A percentile compares a stretch with the other conserved stretches of the same genome.
Conservation (phyloP, 2,329 filamentous ascomycete species). For the Neocatenulostroma microsporum region DNA sequence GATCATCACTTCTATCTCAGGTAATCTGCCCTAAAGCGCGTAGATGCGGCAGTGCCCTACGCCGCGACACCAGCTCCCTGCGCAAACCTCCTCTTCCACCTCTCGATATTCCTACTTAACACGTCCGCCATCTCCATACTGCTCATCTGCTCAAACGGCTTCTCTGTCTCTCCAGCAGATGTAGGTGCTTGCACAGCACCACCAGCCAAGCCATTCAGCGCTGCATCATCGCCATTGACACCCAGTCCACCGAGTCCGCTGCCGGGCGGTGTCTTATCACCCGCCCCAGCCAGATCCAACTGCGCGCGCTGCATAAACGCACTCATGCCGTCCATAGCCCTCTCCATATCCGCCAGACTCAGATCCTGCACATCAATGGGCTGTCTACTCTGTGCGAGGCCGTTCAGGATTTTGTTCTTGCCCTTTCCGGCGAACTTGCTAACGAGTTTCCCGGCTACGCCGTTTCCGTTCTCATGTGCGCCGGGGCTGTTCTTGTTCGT, state of each 20-base stretch:
- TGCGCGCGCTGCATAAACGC: slow-evolving; percentile 88
- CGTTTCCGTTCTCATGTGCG: slow-evolving; percentile 2
- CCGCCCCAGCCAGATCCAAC: slow-evolving; percentile 62
- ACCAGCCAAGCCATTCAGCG: slow-evolving; percentile 13
- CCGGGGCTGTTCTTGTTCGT: slow-evolving; percentile 11
- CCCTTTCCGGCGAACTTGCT: slow-evolving; percentile 19
- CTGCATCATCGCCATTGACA: too few species aligned
- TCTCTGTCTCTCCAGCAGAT: slow-evolving; percentile 42
- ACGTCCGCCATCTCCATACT: slow-evolving; percentile 88
- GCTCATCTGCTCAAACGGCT: slow-evolving; percentile 69
- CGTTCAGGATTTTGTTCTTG: slow-evolving; percentile 24
- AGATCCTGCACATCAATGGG: slow-evolving; percentile 68
- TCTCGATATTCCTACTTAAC: slow-evolving; percentile 61
- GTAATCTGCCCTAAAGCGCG: too few species aligned
- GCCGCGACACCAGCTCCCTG: too few species aligned
- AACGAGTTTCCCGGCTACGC: slow-evolving; percentile 12
- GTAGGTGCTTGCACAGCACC: slow-evolving; percentile 15
- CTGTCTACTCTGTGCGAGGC: slow-evolving; percentile 33
- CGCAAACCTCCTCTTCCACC: slow-evolving; percentile 12
- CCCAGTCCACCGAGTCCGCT: slow-evolving; percentile 11
- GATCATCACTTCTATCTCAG: too few species aligned
- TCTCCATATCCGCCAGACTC: slow-evolving; percentile 39
- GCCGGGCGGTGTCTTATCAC: slow-evolving; percentile 10
- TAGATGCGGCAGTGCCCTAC: too few species aligned
- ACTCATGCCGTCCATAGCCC: slow-evolving; percentile 67